These are phyloP conservation scores for Carex cristatella DNA, from an alignment of 176 grass and related monocot genomes.

Conservation along the genomic window DNA sequence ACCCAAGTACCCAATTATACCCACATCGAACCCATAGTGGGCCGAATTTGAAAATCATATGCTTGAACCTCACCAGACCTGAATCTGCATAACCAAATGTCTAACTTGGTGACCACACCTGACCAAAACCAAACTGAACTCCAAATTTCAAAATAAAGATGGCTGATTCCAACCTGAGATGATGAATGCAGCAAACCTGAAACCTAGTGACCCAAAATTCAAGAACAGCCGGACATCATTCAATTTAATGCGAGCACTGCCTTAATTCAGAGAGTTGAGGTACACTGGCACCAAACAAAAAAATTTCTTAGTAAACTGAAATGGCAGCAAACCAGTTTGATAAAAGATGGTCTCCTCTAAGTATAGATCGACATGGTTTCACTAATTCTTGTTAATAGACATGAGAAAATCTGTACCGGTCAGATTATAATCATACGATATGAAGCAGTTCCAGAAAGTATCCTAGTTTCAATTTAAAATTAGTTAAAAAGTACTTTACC, in stretches of 20 bases:
- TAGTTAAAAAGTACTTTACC: neutral
- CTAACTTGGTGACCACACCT: neutral
- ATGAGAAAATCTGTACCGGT: neutral
- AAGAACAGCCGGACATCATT: neutral
- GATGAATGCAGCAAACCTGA: neutral
- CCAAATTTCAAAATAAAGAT: neutral
- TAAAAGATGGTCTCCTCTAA: neutral
- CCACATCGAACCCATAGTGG: neutral
- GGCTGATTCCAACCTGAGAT: neutral
- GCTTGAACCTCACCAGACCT: neutral
- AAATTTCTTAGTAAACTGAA: neutral
- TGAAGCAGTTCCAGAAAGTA: neutral
- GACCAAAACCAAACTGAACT: neutral
- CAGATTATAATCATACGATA: neutral
- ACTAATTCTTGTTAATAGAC: neutral
- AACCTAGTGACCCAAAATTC: neutral
- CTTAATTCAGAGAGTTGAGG: neutral
- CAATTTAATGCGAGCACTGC: neutral
- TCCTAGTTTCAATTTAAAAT: neutral
- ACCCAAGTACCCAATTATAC: neutral
- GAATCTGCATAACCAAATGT: neutral
- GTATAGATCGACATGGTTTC: neutral
- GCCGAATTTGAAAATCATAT: neutral
- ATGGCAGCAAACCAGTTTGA: neutral
- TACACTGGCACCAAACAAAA: neutral